Percentiles rank a stretch among this genome's conserved stretches.
These are phyloP conservation scores for Tetrapisispora arboricola DNA, from an alignment of 805 yeast species.

Conservation along the genomic window DNA sequence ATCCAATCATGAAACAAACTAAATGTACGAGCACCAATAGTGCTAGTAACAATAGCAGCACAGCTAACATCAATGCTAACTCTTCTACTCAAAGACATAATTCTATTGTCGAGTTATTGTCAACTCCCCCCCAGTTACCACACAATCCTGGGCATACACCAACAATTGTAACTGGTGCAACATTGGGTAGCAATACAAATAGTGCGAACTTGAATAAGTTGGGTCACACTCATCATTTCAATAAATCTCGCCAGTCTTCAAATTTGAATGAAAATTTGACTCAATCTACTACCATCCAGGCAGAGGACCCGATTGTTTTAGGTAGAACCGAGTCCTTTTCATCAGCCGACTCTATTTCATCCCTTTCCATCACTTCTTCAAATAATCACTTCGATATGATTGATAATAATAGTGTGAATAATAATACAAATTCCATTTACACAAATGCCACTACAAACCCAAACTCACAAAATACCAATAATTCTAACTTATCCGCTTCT, in stretches of 20 bases:
- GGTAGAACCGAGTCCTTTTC: constrained; percentile 3
- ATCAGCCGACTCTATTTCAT: constrained; percentile 3
- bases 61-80: not conserved
- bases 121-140: constrained; percentile 64
- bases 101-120: constrained; percentile 63
- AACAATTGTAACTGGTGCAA: constrained; percentile 4
- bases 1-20: not conserved
- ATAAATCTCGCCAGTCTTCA: constrained; percentile 4
- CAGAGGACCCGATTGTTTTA: constrained; percentile 1
- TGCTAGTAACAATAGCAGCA: not conserved
- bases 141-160: constrained; percentile 9
- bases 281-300: not conserved
- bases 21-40: not conserved
- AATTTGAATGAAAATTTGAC: constrained; percentile 2
- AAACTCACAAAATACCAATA: not conserved
- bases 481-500: not conserved
- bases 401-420: constrained; percentile 1
- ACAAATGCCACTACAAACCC: not conserved
- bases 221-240: constrained; percentile 1
- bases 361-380: constrained; percentile 2
- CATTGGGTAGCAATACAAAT: constrained; percentile 6
- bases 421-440: not conserved
- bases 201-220: constrained; percentile 2
- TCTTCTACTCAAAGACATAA: constrained; percentile 36
- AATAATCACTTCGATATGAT: constrained; percentile 3